Evolutionary conservation across 2,329 filamentous ascomycete genomes (phyloP).

Genomic region (Fragosphaeria purpurea): DNA sequence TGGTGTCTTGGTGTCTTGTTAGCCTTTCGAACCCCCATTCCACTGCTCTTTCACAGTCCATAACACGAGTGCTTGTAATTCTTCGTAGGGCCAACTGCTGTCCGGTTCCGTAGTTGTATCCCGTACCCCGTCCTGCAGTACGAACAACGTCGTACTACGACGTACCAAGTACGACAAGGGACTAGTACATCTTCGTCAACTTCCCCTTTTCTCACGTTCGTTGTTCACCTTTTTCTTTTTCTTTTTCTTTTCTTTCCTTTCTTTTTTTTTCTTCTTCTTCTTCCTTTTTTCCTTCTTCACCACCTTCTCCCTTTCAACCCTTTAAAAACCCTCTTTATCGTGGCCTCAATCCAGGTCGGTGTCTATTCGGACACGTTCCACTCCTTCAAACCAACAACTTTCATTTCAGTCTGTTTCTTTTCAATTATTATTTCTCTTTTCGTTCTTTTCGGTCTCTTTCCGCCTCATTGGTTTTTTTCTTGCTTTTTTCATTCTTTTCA

Average conservation of each 20-base stretch:
- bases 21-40: no score
- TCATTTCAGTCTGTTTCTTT: not conserved
- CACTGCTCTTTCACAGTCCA: no score
- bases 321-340: constrained; percentile 9
- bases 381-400: constrained; percentile 2
- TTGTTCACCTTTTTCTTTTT: not conserved
- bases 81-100: no score
- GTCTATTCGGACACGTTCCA: constrained; percentile 11
- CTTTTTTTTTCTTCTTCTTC: not conserved
- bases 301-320: not conserved
- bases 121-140: no score
- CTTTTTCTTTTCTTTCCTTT: not conserved
- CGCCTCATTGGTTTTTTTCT: not conserved
- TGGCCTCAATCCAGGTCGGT: constrained; percentile 7
- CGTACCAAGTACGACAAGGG: no score
- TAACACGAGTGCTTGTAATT: no score
- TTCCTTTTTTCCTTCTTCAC: constrained; percentile 4
- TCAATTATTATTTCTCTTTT: constrained; percentile 1
- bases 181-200: not conserved
- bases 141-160: no score
- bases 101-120: no score
- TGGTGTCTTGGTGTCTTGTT: no score
- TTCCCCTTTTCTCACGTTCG: not conserved
- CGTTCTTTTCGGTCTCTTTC: not conserved
- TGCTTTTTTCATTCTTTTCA: not conserved